Evolutionary conservation across 257 asterid genomes (phyloP).

Genomic region (Coffea eugenioides): DNA sequence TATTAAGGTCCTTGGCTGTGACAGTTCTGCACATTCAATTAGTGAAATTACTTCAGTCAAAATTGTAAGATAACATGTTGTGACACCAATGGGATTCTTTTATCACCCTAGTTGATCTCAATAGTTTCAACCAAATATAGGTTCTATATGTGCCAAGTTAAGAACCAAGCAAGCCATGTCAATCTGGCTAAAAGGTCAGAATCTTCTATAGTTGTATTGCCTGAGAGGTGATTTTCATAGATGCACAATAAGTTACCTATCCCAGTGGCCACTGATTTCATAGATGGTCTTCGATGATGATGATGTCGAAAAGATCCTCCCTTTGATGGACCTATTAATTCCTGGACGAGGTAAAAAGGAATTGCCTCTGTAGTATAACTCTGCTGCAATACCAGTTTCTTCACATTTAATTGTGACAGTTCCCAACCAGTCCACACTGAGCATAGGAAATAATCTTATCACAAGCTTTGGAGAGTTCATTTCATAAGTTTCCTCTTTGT

Average conservation of each 20-base stretch:
- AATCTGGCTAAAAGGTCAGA: neutral
- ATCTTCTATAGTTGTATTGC: neutral
- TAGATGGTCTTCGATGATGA: slow-evolving; percentile 51
- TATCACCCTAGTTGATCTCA: neutral
- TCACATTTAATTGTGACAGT: slow-evolving; percentile 51
- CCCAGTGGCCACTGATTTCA: slow-evolving; percentile 81
- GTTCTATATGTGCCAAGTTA: neutral
- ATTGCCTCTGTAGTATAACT: slow-evolving; percentile 52
- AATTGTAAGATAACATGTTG: neutral
- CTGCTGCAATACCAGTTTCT: slow-evolving; percentile 71
- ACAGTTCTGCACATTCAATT: slow-evolving; percentile 43
- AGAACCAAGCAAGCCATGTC: neutral
- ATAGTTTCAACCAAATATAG: neutral
- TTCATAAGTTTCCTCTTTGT: slow-evolving; percentile 55
- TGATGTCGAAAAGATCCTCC: slow-evolving; percentile 51
- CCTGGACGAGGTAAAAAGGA: slow-evolving; percentile 49
- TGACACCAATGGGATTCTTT: neutral
- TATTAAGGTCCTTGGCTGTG: slow-evolving; percentile 41
- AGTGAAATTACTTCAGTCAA: neutral
- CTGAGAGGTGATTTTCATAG: neutral
- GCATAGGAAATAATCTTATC: slow-evolving; percentile 61
- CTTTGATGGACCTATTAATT: slow-evolving; percentile 51
- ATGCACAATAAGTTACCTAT: slow-evolving; percentile 37
- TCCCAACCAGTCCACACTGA: slow-evolving; percentile 79
- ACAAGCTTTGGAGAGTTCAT: slow-evolving; percentile 74